phyloP scores from a whole-genome alignment of 371 early-diverging fungal species.

The Mortierella sp. region DNA sequence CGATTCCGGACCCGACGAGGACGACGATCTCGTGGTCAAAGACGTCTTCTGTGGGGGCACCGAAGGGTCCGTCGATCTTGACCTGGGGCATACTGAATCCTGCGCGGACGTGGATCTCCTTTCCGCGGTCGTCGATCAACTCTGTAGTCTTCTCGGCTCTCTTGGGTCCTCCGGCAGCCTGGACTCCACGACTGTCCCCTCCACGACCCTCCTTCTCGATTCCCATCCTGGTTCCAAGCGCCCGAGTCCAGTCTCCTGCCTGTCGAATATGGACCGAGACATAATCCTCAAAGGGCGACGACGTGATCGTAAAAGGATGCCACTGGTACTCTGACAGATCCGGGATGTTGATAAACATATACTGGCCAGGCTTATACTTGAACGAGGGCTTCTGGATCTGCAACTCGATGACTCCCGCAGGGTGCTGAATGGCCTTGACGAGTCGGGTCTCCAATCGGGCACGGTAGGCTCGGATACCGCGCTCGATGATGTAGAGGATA shows the following conservation, averaged over 20 bases:
- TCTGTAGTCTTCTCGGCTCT: constrained; percentile 37
- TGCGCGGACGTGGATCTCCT: constrained; percentile 47
- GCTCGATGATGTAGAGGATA: constrained; percentile 72
- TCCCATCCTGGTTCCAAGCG: constrained; percentile 65
- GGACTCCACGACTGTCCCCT: constrained; percentile 13
- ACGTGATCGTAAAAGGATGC: constrained; percentile 92
- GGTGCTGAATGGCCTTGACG: constrained; percentile 77
- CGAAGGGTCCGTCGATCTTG: constrained; percentile 90
- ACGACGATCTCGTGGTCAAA: constrained; percentile 84
- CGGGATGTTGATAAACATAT: constrained; percentile 79
- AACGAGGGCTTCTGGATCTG: constrained; percentile 74
- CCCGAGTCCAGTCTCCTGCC: constrained; percentile 85
- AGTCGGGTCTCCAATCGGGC: constrained; percentile 63
- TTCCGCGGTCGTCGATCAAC: constrained; percentile 46
- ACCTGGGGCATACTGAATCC: constrained; percentile 66
- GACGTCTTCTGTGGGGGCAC: constrained; percentile 88
- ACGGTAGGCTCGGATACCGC: constrained; percentile 67
- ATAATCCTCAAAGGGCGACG: constrained; percentile 86
- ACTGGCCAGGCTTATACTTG: constrained; percentile 79
- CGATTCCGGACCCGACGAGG: constrained; percentile 86
- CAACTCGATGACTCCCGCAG: constrained; percentile 79
- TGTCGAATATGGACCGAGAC: constrained; percentile 84
- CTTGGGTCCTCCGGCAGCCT: constrained; percentile 13
- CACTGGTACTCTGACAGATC: constrained; percentile 74
- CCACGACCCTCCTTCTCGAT: constrained; percentile 45